A percentile compares a stretch with the other conserved stretches of the same genome.
These are phyloP conservation scores for Scytalidium sp. DNA, from an alignment of 2,329 filamentous ascomycete genomes.

Conservation along the genomic window DNA sequence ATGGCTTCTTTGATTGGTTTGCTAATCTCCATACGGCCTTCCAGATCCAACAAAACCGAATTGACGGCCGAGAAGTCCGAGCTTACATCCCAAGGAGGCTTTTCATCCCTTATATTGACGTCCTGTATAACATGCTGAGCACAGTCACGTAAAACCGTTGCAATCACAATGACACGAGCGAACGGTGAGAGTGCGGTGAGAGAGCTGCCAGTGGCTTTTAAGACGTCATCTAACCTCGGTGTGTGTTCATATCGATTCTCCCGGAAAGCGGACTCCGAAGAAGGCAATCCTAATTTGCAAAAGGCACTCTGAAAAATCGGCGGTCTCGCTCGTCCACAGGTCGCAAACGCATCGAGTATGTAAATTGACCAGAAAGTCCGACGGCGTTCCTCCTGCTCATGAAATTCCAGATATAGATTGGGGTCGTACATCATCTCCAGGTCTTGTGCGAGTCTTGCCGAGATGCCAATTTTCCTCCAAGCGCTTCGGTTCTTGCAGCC, in stretches of 20 bases:
- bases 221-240: not conserved
- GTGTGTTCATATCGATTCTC: not conserved
- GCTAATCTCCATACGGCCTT: conserved; percentile 26
- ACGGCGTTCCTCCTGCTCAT: not conserved
- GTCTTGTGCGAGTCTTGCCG: not conserved
- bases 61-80: not conserved
- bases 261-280: not conserved
- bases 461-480: not conserved
- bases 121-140: not conserved
- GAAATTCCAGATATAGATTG: not conserved
- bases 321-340: not conserved
- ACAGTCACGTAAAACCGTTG: not conserved
- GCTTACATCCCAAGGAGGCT: not conserved
- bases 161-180: not conserved
- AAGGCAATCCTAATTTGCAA: not conserved
- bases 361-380: not conserved
- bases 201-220: not conserved
- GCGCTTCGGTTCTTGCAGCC: not conserved
- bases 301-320: not conserved
- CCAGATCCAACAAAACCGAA: not conserved
- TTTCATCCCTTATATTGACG: not conserved
- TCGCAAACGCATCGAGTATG: not conserved
- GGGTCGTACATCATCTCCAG: not conserved
- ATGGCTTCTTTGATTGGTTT: conserved; percentile 17
- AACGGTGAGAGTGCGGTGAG: not conserved